Base-by-base conservation (phyloP, 73 alveolate species). In the Tetrahymena thermophila region DNA sequence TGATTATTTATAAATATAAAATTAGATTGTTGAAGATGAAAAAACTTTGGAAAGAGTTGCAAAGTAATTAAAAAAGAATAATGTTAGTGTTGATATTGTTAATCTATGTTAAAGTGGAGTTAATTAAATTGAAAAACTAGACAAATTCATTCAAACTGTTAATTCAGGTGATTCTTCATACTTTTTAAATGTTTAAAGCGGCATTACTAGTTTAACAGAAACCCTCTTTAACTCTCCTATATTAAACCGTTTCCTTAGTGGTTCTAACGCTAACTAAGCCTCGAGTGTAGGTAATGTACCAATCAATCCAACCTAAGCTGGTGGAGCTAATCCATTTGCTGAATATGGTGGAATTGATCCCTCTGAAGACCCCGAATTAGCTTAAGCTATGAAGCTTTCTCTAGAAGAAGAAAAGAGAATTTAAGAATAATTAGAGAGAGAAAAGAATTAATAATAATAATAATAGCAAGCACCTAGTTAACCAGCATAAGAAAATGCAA, bases 71-170 rank as follows among this genome's bases (percentile, higher is more conserved):
- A 99, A 98, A 96, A 98, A 98, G 95, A 97, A 98, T 95, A 98
- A 98, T 94, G 98, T 99, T 7, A 98, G 99, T 16, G 93, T 99
- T n/a, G 99, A 99, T 96, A 95, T 98, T 17, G 96, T 99, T 25
- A 96, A 96, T 96, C 98, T 99, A 94, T 99, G 99, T 34, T 97
- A 98, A 56, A 85, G 94, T 94, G 96, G 98, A 34, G 99, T 98
- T 56, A 98, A 94, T 13, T 85, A 98, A 94, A 55, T 94, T 23
- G 97, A 96, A 19, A 96, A 97, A 96, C 96, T 98, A 35, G 94
- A 96, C 85, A 95, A 89, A 23, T 94, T 98, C 84, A 97, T 97
- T 56, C 96, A 97, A 21, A 97, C 97, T 94, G 99, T 97, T 9
- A 97, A 98, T 94, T 96, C 94, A 37, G 96, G 97, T 57, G 97